Percentiles rank a stretch among this genome's conserved stretches.
These are phyloP conservation scores for Xylariaceae sp. DNA, from an alignment of 2,329 filamentous ascomycete genomes.

Conservation along the genomic window DNA sequence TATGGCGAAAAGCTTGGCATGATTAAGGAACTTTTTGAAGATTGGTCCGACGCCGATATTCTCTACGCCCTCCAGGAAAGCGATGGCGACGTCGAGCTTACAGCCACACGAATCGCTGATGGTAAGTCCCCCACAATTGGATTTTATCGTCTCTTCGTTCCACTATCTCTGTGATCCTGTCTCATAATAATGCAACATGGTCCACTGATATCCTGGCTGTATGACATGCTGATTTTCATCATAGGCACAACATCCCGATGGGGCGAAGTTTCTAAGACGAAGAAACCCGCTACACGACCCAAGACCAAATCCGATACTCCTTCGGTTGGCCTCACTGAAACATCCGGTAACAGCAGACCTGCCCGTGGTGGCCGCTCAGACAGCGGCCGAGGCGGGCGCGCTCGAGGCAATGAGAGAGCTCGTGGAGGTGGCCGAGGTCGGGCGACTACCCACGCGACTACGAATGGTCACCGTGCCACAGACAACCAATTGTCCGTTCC, in stretches of 20 bases:
- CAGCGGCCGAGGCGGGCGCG: slow-evolving; percentile 43
- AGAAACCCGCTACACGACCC: slow-evolving; percentile 74
- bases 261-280: slow-evolving; percentile 81
- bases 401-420: slow-evolving; percentile 61
- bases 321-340: slow-evolving; percentile 58
- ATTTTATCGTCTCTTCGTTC: slow-evolving; percentile 12
- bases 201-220: slow-evolving; percentile 1
- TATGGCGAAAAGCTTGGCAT: slow-evolving; percentile 79
- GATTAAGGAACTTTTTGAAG: slow-evolving; percentile 91
- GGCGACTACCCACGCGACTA: slow-evolving; percentile 62
- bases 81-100: slow-evolving; percentile 75
- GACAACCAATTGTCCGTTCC: slow-evolving; percentile 67
- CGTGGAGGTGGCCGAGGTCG: slow-evolving; percentile 69
- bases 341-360: slow-evolving; percentile 53
- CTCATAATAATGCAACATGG: not conserved
- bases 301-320: slow-evolving; percentile 70
- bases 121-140: slow-evolving; percentile 55
- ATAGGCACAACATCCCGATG: slow-evolving; percentile 81
- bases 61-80: slow-evolving; percentile 92
- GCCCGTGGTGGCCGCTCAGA: slow-evolving; percentile 65
- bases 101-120: slow-evolving; percentile 80
- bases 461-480: slow-evolving; percentile 67
- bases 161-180: not conserved
- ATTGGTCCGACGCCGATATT: slow-evolving; percentile 95
- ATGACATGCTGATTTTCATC: slow-evolving; percentile 36